These are phyloP conservation scores for Ambispora gerdemannii DNA, from an alignment of 192 early-diverging fungal species.

Conservation along the genomic window DNA sequence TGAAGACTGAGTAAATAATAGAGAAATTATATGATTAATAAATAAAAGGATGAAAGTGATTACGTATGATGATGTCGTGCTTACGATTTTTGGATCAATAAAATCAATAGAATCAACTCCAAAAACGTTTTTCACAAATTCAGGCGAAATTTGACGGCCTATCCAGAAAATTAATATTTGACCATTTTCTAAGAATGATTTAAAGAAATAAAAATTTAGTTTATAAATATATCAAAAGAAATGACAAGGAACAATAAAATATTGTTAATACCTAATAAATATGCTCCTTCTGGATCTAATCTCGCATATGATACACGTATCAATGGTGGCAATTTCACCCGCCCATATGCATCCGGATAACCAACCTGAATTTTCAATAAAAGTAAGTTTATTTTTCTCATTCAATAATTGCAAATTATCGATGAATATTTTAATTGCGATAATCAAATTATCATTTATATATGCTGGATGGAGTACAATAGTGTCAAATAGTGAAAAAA, in stretches of 20 bases:
- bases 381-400: background rate
- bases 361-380: slow-evolving; percentile 33
- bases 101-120: slow-evolving; percentile 71
- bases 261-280: slow-evolving; percentile 62
- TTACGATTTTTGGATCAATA: slow-evolving; percentile 67
- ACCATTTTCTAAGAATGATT: slow-evolving; percentile 63
- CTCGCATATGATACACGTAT: slow-evolving; percentile 75
- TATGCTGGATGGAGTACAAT: no score
- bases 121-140: slow-evolving; percentile 74
- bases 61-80: background rate
- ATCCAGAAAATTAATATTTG: slow-evolving; percentile 82
- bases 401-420: no score
- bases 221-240: background rate
- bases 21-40: slow-evolving; percentile 28
- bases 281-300: slow-evolving; percentile 73
- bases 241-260: no score
- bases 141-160: slow-evolving; percentile 62
- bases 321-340: slow-evolving; percentile 61
- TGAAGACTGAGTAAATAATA: slow-evolving; percentile 38
- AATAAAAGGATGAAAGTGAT: background rate
- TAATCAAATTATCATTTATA: no score
- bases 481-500: background rate
- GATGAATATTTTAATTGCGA: no score
- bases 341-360: slow-evolving; percentile 39
- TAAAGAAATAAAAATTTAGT: slow-evolving; percentile 14